Evolutionary conservation across 192 early-diverging fungal species (phyloP).

Genomic region (Spizellomyces sp.): DNA sequence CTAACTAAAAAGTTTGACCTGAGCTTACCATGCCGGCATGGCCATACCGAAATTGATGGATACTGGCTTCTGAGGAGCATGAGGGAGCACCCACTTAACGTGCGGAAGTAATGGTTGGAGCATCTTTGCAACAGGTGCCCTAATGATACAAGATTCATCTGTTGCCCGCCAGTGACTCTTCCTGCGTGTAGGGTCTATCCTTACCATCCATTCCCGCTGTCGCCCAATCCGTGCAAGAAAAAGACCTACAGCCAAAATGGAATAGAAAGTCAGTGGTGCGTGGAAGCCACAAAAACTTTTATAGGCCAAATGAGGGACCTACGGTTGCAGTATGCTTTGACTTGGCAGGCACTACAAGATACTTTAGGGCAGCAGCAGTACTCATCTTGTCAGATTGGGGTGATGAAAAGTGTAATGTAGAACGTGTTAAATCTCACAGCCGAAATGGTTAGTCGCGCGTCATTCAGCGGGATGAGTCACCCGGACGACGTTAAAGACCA

Average conservation of each 20-base stretch:
- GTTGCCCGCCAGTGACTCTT: background rate
- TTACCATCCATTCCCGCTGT: slow-evolving; percentile 59
- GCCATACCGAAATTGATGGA: slow-evolving; percentile 79
- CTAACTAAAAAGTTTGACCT: background rate
- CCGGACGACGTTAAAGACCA: too few species aligned
- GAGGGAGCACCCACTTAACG: slow-evolving; percentile 89
- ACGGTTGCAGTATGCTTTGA: slow-evolving; percentile 72
- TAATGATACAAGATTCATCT: slow-evolving; percentile 6
- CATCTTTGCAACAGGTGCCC: slow-evolving; percentile 58
- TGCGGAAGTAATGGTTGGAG: slow-evolving; percentile 66
- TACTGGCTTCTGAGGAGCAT: slow-evolving; percentile 61
- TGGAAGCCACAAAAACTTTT: background rate
- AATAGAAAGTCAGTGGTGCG: background rate
- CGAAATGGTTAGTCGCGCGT: too few species aligned
- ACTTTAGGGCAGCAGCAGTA: slow-evolving; percentile 9
- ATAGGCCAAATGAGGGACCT: background rate
- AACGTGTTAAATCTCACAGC: too few species aligned
- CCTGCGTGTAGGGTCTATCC: background rate
- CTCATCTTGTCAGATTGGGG: too few species aligned
- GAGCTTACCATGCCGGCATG: slow-evolving; percentile 79
- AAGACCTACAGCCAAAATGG: slow-evolving; percentile 44
- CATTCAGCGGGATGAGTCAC: too few species aligned
- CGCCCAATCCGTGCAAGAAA: slow-evolving; percentile 80
- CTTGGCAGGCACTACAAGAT: slow-evolving; percentile 42
- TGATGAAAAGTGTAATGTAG: too few species aligned